Conservation (phyloP, 1,139 yeast species). For the Kurtzmaniella natalensis region DNA sequence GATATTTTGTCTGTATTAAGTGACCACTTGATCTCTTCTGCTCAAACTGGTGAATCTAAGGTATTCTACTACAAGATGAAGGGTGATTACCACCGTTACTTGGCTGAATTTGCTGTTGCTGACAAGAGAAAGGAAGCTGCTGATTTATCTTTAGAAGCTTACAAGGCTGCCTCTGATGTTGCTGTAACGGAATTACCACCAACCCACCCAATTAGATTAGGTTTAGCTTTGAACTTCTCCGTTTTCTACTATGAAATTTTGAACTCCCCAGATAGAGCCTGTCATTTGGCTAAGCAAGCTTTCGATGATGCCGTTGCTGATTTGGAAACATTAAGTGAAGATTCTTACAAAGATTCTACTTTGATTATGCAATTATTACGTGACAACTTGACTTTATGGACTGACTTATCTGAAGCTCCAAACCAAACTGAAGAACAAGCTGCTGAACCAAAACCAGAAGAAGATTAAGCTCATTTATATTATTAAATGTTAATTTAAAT, state of each 20-base stretch:
- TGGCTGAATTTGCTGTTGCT: conserved; percentile 92
- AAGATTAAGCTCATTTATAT: conserved; percentile 23
- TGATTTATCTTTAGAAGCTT: conserved; percentile 87
- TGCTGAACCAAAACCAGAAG: conserved; percentile 32
- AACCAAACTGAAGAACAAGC: conserved; percentile 52
- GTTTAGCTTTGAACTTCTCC: conserved; percentile 95
- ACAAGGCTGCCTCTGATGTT: conserved; percentile 92
- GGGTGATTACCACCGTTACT: conserved; percentile 99
- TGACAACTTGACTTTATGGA: conserved; percentile 98
- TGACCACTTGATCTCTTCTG: conserved; percentile 87
- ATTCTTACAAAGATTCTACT: conserved; percentile 96
- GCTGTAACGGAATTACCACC: conserved; percentile 97
- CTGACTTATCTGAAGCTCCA: conserved; percentile 91
- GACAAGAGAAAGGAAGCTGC: conserved; percentile 94
- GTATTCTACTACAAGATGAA: conserved; percentile 99
- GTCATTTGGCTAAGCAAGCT: conserved; percentile 98
- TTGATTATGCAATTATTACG: conserved; percentile 97
- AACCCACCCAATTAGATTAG: conserved; percentile 97
- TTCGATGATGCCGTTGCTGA: conserved; percentile 99
- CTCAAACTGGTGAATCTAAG: conserved; percentile 95
- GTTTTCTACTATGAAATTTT: conserved; percentile 97
- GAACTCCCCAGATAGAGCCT: conserved; percentile 97
- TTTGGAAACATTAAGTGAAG: conserved; percentile 95
- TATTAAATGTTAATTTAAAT: conserved; percentile 12
- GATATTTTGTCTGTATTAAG: conserved; percentile 86